Percentiles rank a stretch among this genome's conserved stretches.
Conservation (phyloP, 352 stramenopile genomes). For the Thalassiosira livingstoniorum region DNA sequence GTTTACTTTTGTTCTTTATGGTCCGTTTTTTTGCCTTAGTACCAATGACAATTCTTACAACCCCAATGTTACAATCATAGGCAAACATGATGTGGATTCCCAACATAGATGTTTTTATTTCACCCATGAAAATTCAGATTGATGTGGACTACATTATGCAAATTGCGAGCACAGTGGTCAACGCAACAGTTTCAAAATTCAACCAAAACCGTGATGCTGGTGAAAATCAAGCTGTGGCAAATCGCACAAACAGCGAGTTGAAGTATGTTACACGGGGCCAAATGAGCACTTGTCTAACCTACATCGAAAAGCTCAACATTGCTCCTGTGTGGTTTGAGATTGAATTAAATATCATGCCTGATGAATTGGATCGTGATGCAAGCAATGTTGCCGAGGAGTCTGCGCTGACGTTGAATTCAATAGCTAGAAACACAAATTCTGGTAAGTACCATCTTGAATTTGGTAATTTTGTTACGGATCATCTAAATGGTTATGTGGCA, state of each 20-base stretch:
- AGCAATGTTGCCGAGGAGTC: conserved; percentile 29
- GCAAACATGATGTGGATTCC: conserved; percentile 69
- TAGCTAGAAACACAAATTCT: conserved; percentile 59
- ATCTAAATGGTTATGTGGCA: too few species aligned
- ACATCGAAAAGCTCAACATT: conserved; percentile 71
- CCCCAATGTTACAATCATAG: too few species aligned
- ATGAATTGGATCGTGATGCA: conserved; percentile 42
- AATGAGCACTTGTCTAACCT: conserved; percentile 48
- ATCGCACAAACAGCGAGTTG: conserved; percentile 44
- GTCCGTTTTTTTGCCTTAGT: background rate
- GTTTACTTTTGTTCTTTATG: conserved; percentile 3
- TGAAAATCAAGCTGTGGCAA: conserved; percentile 38
- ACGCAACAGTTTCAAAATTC: conserved; percentile 52
- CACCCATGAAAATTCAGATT: conserved; percentile 61
- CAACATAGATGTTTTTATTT: conserved; percentile 48
- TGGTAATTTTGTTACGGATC: too few species aligned
- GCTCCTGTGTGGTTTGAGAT: conserved; percentile 56
- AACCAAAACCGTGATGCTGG: conserved; percentile 31
- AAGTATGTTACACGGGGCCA: conserved; percentile 48
- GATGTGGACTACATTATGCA: conserved; percentile 69
- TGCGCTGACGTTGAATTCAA: conserved; percentile 56
- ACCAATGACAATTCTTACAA: too few species aligned
- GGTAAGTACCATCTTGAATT: conserved; percentile 40
- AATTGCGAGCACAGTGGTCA: conserved; percentile 54
- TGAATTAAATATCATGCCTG: conserved; percentile 67